These are phyloP conservation scores for Tolypocladium amazonense DNA, from an alignment of 2,329 filamentous ascomycete genomes.

Conservation along the genomic window DNA sequence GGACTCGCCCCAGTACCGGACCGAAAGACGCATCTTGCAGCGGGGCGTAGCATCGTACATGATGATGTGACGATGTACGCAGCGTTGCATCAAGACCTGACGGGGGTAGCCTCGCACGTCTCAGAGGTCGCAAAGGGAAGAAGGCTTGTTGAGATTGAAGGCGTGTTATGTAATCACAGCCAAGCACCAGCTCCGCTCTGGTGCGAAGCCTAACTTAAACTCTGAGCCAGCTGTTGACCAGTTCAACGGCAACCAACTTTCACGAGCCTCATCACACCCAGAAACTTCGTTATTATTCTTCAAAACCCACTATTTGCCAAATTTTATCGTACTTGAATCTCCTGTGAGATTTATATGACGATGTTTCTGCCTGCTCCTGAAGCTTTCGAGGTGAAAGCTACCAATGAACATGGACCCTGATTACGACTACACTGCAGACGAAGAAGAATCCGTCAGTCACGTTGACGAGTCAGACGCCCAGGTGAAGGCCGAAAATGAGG, in stretches of 20 bases:
- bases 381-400: slow-evolving; percentile 9
- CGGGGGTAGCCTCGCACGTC: not conserved
- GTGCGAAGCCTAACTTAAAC: not conserved
- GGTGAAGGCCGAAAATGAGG: not conserved
- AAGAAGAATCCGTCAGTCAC: slow-evolving; percentile 1
- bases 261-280: not conserved
- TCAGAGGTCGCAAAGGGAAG: not conserved
- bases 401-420: slow-evolving; percentile 20
- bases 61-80: slow-evolving; percentile 5
- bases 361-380: slow-evolving; percentile 5
- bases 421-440: slow-evolving; percentile 7
- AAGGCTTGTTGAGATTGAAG: not conserved
- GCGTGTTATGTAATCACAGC: not conserved
- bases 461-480: not conserved
- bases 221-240: no score
- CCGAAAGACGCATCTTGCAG: slow-evolving; percentile 16
- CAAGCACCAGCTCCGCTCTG: not conserved
- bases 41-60: slow-evolving; percentile 26
- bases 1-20: slow-evolving; percentile 5
- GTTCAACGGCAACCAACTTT: no score
- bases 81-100: not conserved
- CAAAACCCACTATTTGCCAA: not conserved
- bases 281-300: no score
- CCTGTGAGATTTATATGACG: not conserved
- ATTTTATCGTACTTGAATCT: not conserved